phyloP scores from a whole-genome alignment of 805 yeast genomes.

The Metschnikowia reukaufii region DNA sequence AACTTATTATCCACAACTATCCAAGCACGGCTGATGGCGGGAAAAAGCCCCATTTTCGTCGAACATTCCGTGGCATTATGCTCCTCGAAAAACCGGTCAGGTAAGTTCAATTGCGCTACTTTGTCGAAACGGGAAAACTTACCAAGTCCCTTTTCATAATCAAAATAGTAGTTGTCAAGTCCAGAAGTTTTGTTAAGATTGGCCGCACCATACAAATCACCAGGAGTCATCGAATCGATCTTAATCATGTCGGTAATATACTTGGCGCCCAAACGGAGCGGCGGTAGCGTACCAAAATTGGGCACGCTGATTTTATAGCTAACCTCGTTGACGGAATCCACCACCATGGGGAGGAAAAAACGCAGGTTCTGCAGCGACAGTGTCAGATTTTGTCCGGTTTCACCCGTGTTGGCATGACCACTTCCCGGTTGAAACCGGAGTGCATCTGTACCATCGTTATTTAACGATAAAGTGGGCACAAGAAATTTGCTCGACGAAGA shows the following conservation, averaged over 20 bases:
- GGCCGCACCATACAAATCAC: conserved; percentile 53
- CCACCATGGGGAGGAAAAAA: conserved; percentile 33
- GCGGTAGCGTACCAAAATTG: conserved; percentile 50
- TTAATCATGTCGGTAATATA: conserved; percentile 59
- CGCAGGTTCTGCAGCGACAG: conserved; percentile 23
- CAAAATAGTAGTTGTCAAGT: conserved; percentile 65
- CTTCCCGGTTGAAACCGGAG: conserved; percentile 32
- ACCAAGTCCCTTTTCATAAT: conserved; percentile 44
- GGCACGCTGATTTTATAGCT: conserved; percentile 47
- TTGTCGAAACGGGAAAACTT: conserved; percentile 77
- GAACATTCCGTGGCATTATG: conserved; percentile 63
- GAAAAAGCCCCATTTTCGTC: conserved; percentile 79
- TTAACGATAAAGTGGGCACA: conserved; percentile 32
- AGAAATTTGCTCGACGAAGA: conserved; percentile 23
- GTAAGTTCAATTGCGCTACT: conserved; percentile 65
- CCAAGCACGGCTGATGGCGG: conserved; percentile 84
- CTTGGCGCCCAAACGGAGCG: conserved; percentile 60
- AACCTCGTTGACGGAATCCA: conserved; percentile 40
- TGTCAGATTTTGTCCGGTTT: conserved; percentile 20
- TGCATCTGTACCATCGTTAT: conserved; percentile 25
- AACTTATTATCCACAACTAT: conserved; percentile 77
- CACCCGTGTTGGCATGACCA: conserved; percentile 21
- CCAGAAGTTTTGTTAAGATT: conserved; percentile 50
- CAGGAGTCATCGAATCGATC: conserved; percentile 59
- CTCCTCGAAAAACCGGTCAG: conserved; percentile 77